Conservation (phyloP, 2,329 filamentous ascomycete species). For the Cercospora citrullina region DNA sequence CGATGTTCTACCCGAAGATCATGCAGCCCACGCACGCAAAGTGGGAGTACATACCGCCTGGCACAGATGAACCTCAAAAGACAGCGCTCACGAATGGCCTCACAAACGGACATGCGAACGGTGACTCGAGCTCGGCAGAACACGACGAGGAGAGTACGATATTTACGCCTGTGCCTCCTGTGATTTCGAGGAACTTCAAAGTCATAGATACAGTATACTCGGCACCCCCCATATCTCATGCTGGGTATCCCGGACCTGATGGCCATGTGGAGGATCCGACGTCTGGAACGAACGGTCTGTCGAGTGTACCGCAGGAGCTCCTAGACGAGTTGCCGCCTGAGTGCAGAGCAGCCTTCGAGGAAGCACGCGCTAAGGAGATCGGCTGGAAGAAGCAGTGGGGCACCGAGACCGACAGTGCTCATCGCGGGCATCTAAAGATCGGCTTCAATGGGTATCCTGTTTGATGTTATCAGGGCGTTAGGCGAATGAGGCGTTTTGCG, state of each 20-base stretch:
- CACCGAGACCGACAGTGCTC: slow-evolving; percentile 61
- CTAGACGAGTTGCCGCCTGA: slow-evolving; percentile 65
- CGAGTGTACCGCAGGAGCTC: slow-evolving; percentile 65
- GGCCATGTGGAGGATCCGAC: slow-evolving; percentile 50
- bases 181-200: slow-evolving; percentile 62
- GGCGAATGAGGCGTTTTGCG: slow-evolving; percentile 38
- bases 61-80: slow-evolving; percentile 9
- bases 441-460: slow-evolving; percentile 53
- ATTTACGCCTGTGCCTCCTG: slow-evolving; percentile 57
- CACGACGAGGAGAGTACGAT: slow-evolving; percentile 38
- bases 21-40: slow-evolving; percentile 88
- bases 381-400: slow-evolving; percentile 76
- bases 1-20: slow-evolving; percentile 79
- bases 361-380: slow-evolving; percentile 63
- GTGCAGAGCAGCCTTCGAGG: slow-evolving; percentile 71
- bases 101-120: slow-evolving; percentile 32
- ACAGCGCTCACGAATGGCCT: slow-evolving; percentile 33
- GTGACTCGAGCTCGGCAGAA: slow-evolving; percentile 23
- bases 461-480: slow-evolving; percentile 41
- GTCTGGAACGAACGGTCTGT: slow-evolving; percentile 56
- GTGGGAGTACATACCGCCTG: slow-evolving; percentile 69
- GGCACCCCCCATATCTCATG: slow-evolving; percentile 57
- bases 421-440: slow-evolving; percentile 49
- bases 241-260: slow-evolving; percentile 61
- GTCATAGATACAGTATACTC: slow-evolving; percentile 63